These are phyloP conservation scores for Tricholoma hemisulphureum DNA, from an alignment of 768 basidiomycete genomes.

Conservation along the genomic window DNA sequence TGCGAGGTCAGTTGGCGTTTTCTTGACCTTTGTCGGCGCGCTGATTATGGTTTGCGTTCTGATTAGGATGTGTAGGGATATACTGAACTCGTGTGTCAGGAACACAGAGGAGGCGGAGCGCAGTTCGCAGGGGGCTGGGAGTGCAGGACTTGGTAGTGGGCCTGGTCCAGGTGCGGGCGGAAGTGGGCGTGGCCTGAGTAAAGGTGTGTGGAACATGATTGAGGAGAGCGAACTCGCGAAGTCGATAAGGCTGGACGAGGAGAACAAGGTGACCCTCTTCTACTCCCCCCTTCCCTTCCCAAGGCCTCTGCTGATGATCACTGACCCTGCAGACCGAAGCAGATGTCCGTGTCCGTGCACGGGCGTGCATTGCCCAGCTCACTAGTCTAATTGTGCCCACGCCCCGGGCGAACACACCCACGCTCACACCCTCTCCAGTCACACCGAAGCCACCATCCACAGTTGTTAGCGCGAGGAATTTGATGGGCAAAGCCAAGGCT, in stretches of 20 bases:
- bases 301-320: constrained; percentile 3
- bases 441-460: constrained; percentile 16
- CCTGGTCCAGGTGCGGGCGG: background rate
- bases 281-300: background rate
- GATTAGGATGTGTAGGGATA: constrained; percentile 76
- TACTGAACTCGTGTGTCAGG: constrained; percentile 84
- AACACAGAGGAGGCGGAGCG: constrained; percentile 89
- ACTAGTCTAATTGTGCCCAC: constrained; percentile 25
- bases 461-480: constrained; percentile 27
- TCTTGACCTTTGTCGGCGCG: background rate
- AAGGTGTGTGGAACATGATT: constrained; percentile 82
- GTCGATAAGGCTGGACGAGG: constrained; percentile 57
- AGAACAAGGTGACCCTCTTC: constrained; percentile 44
- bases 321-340: constrained; percentile 39
- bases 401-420: constrained; percentile 4
- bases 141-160: background rate
- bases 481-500: constrained; percentile 48
- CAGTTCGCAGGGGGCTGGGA: constrained; percentile 26
- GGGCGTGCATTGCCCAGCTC: constrained; percentile 39
- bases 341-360: constrained; percentile 49
- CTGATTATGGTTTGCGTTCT: constrained; percentile 1
- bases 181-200: constrained; percentile 56
- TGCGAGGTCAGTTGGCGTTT: constrained; percentile 51
- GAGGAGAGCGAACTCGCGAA: constrained; percentile 82
- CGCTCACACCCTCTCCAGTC: background rate